These are phyloP conservation scores for Cucumis cinereus DNA, from an alignment of 306 rosid genomes.

Conservation along the genomic window DNA sequence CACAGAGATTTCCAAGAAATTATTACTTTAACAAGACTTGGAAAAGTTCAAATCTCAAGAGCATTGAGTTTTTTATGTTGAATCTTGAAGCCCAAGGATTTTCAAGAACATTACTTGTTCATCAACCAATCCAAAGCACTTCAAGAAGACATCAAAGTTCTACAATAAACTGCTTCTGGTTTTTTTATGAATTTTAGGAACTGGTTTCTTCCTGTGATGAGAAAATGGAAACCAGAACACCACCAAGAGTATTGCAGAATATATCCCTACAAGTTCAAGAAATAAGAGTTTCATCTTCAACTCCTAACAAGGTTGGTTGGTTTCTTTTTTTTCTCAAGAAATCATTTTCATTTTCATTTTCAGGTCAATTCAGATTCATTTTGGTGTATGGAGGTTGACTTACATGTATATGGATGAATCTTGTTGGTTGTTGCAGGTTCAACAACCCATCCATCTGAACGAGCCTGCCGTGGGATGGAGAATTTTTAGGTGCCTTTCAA, in stretches of 20 bases:
- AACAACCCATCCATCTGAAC: constrained; percentile 21
- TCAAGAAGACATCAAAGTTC: neutral
- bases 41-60: neutral
- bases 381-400: neutral
- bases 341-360: constrained; percentile 6
- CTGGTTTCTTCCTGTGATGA: neutral
- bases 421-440: constrained; percentile 18
- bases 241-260: neutral
- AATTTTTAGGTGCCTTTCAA: constrained; percentile 17
- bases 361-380: neutral
- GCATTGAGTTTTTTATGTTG: neutral
- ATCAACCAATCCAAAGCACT: neutral
- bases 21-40: neutral
- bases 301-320: constrained; percentile 21
- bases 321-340: constrained; percentile 16
- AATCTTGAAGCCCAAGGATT: neutral
- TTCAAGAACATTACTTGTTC: neutral
- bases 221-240: neutral
- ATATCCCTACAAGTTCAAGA: constrained; percentile 15
- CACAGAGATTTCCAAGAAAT: neutral
- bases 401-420: neutral
- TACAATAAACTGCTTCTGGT: neutral
- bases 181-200: neutral
- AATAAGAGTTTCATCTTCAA: constrained; percentile 15
- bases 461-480: constrained; percentile 13